Base-by-base conservation (phyloP, 1,284 basidiomycete genomes). In the Ceratorhiza oryzae-sativae region DNA sequence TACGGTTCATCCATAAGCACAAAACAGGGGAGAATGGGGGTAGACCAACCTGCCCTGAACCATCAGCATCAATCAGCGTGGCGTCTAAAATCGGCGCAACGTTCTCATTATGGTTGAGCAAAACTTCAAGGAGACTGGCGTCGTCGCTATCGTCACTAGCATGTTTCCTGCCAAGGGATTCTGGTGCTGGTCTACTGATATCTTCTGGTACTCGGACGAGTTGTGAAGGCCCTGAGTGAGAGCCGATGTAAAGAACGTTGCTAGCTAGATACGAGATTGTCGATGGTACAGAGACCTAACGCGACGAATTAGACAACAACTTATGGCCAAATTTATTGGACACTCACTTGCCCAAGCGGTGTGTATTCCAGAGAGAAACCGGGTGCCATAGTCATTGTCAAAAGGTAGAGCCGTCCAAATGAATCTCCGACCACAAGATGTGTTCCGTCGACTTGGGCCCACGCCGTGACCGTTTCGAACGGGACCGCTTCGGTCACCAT, bases 31-130 rank as follows among this genome's bases (percentile, higher is more conserved):
- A 71, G 20, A n/a, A 49, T 9, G 42, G 18, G 32, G 55, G 41
- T 45, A 23, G 2, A 79, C 86, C 76, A 76, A 93, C 92, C 80
- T 93, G 88, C 9, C 90, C 90, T 72, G 87, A 90, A 0, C 86
- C 86, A 62, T 94, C 93, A 2, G 85, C 83, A 78, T 95, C 90
- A 5, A 91, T 90, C 1, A 93, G 80, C 15, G 87, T 85, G 34
- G 95, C 93, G 79, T 98, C 97, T 74, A 91, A 80, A 46, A 98
- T 91, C 0, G 97, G 97, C 0, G 93, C 95, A 61, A 98, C 84
- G 77, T 95, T 96, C 18, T 86, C 82, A 1, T 93, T 73, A 76
- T 83, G 77, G 77, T 20, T 74, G 23, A 36, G 32, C 36, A 67
- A 15, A 18, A 67, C 25, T 20, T 67, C 63, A 5, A 67, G 3